Base-by-base conservation (phyloP, 2,329 filamentous ascomycete species). In the Escovopsis sp. region DNA sequence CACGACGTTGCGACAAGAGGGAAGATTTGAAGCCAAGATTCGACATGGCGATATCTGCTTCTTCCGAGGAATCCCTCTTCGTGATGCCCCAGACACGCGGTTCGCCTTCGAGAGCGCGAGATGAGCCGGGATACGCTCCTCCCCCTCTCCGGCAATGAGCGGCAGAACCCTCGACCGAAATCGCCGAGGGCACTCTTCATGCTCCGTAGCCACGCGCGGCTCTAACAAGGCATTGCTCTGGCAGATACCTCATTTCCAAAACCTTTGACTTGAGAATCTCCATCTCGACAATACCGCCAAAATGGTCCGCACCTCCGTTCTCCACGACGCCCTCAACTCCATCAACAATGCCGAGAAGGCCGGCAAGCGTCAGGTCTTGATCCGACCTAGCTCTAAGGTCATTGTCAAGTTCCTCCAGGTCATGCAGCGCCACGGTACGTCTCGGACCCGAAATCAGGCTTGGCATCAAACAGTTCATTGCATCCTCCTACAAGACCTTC, bases 331-430 rank as follows among this genome's bases (percentile, higher is more conserved):
- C 66, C 84, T 95, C 63, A 94, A 94, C 70, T 76, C 80, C 76
- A 96, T 98, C 83, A 98, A 98, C 87, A 98, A 98, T 71, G 91
- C 91, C 77, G 93, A 98, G 81, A 96, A 98, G 84, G 76, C 84
- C 59, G 91, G 91, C 74, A 96, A 96, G 84, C 88, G 91, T 65
- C 91, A 98, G 76, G 91, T 96, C 65, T 64, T 98, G 68, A 95
- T 98, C 78, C 81, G 88, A 62, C 91, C 93, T 59, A 84, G 79
- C 68, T 96, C 91, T 70, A 98, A 98, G 84, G 91, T 98, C 76
- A 98, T 98, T 62, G 74, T 93, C 76, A 96, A 96, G 80, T 98
- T 96, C 81, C 77, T 98, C 65, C 77, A 77, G 65, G 89, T 96
- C 68, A 98, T 98, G 91, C 91, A 98, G 76, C 86, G 84, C 71